Conservation (phyloP, 2,329 filamentous ascomycete species). For the Apiospora saccharicola region DNA sequence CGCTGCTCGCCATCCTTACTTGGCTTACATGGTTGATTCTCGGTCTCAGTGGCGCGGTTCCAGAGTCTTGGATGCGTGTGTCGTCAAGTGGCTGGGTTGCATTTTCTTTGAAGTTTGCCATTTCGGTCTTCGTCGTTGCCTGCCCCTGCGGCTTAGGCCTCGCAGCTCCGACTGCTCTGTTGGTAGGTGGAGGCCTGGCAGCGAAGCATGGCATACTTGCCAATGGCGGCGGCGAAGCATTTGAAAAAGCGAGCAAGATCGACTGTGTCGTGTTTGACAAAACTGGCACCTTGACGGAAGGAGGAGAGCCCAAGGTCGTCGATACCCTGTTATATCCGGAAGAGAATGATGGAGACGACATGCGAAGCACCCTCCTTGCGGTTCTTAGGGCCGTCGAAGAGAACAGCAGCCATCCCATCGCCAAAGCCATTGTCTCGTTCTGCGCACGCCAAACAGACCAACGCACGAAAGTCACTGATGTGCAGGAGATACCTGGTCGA, state of each 20-base stretch:
- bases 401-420: constrained; percentile 78
- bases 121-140: constrained; percentile 86
- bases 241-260: constrained; percentile 81
- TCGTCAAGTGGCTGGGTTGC: constrained; percentile 70
- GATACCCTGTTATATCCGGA: constrained; percentile 54
- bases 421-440: constrained; percentile 72
- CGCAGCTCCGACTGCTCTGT: constrained; percentile 86
- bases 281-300: constrained; percentile 80
- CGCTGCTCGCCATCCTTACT: constrained; percentile 71
- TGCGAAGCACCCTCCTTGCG: constrained; percentile 51
- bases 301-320: constrained; percentile 75
- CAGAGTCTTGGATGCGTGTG: constrained; percentile 61
- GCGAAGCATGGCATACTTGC: constrained; percentile 82
- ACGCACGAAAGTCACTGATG: constrained; percentile 44
- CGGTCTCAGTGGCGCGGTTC: constrained; percentile 65
- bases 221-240: constrained; percentile 85
- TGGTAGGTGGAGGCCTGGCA: constrained; percentile 81
- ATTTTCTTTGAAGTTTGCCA: constrained; percentile 83
- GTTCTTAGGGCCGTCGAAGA: constrained; percentile 70
- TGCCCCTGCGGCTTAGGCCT: constrained; percentile 86
- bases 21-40: constrained; percentile 77
- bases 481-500: constrained; percentile 75
- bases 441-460: constrained; percentile 53
- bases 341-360: constrained; percentile 34
- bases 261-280: constrained; percentile 89